A percentile compares a stretch with the other conserved stretches of the same genome.
These are phyloP conservation scores for Torulaspora delbrueckii DNA, from an alignment of 805 yeast genomes.

Conservation along the genomic window DNA sequence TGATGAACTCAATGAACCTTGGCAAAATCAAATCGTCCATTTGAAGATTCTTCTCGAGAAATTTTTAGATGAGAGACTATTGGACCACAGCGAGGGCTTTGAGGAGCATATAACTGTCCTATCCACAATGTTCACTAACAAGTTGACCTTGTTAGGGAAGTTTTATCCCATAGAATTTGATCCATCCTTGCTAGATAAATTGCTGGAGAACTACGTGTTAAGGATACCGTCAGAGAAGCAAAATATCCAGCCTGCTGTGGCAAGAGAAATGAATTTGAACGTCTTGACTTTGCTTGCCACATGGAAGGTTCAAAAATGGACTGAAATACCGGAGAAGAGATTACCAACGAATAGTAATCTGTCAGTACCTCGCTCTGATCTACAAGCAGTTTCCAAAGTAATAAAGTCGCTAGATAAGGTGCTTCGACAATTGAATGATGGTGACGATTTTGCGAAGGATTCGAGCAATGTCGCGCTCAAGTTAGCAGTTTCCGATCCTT, in stretches of 20 bases:
- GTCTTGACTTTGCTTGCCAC: slow-evolving; percentile 24
- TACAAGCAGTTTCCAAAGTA: slow-evolving; percentile 13
- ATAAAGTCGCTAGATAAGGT: slow-evolving; percentile 16
- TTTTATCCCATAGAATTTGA: slow-evolving; percentile 26
- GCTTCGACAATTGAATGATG: slow-evolving; percentile 6
- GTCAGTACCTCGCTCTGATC: slow-evolving; percentile 8
- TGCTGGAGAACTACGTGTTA: slow-evolving; percentile 17
- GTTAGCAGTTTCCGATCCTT: slow-evolving; percentile 20
- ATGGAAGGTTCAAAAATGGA: slow-evolving; percentile 33
- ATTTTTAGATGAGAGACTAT: slow-evolving; percentile 22
- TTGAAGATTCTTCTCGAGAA: slow-evolving; percentile 22
- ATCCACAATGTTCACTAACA: slow-evolving; percentile 27
- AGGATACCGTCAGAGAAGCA: slow-evolving; percentile 14
- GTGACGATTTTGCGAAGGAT: not conserved
- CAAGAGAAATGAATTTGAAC: slow-evolving; percentile 23
- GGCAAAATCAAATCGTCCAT: slow-evolving; percentile 23
- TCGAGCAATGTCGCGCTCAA: slow-evolving; percentile 9
- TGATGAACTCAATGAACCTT: slow-evolving; percentile 24
- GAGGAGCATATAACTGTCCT: slow-evolving; percentile 14
- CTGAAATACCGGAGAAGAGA: slow-evolving; percentile 19
- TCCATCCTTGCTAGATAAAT: slow-evolving; percentile 16
- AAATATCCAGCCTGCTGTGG: slow-evolving; percentile 10
- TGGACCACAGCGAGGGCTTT: slow-evolving; percentile 6
- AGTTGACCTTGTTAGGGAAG: slow-evolving; percentile 28
- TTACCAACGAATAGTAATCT: not conserved